Base-by-base conservation (phyloP, 805 yeast genomes). In the Kuraishia hungarica region DNA sequence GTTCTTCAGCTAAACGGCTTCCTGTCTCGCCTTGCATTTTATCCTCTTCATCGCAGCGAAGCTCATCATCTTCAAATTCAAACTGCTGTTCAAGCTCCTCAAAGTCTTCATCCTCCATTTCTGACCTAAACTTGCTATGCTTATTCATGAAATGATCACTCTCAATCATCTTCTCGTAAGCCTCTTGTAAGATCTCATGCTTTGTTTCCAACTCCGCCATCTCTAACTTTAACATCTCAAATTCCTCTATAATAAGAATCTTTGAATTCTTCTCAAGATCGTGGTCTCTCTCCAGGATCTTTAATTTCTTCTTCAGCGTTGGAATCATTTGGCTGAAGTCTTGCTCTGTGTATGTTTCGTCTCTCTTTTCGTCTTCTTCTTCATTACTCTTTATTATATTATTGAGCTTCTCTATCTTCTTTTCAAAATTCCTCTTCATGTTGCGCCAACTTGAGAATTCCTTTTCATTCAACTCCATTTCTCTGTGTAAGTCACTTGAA, bases 221-320 rank as follows among this genome's bases (percentile, higher is more conserved):
- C 54, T 75, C 74, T 53, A 70, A 72, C 50, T 77, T 73, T 57
- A 80, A 67, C 59, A 69, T 67, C 61, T 81, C 86, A 49, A 81
- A 70, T 64, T 81, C 83, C 60, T 80, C 84, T 51, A 81, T 78
- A 53, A 81, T 76, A 51, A 77, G 67, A 56, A 76, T 70, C 59
- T 79, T 79, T 47, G 82, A 78, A 60, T 74, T 79, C 51, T 74
- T 72, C 60, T 81, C 86, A 23, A 81, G 66, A 58, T 81, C 84
- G 59, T 72, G 74, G 58, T 81, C 80, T 54, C 76, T 73, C 60
- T 76, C 75, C 21, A 81, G 66, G 1, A 77, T 72, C 53, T 68
- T 69, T 2, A 68, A 58, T 53, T 59, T 64, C 51, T 64, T 67
- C n/a, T 54, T 59, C 19, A 70, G 54, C 46, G 58, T 61, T 13